Percentiles rank a stretch among this genome's conserved stretches.
phyloP scores from a whole-genome alignment of 2,329 filamentous ascomycete species.

The Gaeumannomyces sp. region DNA sequence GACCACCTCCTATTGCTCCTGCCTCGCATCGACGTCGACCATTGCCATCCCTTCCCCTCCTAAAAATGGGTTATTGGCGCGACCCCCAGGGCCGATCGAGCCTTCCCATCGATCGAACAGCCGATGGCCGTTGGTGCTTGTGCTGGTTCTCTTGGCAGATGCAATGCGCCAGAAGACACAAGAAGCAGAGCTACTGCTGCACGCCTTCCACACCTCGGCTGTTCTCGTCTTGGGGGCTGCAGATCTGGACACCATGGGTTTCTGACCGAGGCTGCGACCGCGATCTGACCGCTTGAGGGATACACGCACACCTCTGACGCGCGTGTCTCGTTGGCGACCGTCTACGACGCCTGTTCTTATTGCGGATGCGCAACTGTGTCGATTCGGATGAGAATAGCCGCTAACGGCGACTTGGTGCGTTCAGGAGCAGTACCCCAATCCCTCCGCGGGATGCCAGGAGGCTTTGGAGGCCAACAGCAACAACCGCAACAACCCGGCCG shows the following conservation, averaged over 20 bases:
- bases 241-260: neutral
- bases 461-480: constrained; percentile 53
- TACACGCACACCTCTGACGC: neutral
- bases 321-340: neutral
- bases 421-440: constrained; percentile 55
- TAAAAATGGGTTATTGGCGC: neutral
- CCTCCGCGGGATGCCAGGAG: constrained; percentile 54
- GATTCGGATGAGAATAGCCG: constrained; percentile 20
- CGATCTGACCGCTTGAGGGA: neutral
- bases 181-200: too few species aligned
- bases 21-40: constrained; percentile 3
- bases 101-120: neutral
- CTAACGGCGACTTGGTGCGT: constrained; percentile 18
- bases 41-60: neutral
- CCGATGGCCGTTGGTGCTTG: neutral
- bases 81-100: neutral
- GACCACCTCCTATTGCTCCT: constrained; percentile 13
- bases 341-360: neutral
- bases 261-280: neutral
- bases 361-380: neutral
- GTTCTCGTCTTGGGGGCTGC: neutral
- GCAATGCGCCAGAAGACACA: neutral
- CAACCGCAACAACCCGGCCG: constrained; percentile 51
- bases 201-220: neutral
- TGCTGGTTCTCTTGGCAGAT: neutral